Evolutionary conservation across 192 early-diverging fungal species (phyloP).

Genomic region (Tieghemiomyces parasiticus): DNA sequence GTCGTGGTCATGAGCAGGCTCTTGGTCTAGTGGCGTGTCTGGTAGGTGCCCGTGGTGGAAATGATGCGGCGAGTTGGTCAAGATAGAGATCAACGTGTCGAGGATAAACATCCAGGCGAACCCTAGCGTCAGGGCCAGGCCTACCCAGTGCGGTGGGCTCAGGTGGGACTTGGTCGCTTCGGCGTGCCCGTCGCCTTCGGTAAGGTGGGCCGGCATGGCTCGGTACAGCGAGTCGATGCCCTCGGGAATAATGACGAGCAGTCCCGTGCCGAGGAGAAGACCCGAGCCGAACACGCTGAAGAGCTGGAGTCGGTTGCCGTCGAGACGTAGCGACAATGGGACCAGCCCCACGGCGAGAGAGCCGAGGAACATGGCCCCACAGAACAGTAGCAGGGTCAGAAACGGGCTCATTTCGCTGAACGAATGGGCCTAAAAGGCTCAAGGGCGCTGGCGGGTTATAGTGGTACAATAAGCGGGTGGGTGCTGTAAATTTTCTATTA

Average conservation of each 20-base stretch:
- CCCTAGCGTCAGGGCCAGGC: slow-evolving; percentile 52
- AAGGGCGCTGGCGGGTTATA: too few species aligned
- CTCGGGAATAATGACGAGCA: slow-evolving; percentile 91
- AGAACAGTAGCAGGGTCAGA: neutral
- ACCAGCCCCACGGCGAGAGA: neutral
- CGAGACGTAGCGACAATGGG: neutral
- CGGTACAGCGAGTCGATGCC: slow-evolving; percentile 78
- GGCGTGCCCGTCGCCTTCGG: slow-evolving; percentile 11
- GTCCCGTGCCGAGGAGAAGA: slow-evolving; percentile 77
- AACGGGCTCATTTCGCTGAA: neutral
- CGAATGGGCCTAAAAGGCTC: neutral
- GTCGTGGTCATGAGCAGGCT: neutral
- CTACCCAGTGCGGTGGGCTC: slow-evolving; percentile 45
- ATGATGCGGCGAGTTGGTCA: slow-evolving; percentile 14
- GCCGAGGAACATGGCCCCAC: slow-evolving; percentile 10
- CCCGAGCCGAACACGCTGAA: slow-evolving; percentile 61
- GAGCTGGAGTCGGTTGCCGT: neutral
- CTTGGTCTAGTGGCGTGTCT: neutral
- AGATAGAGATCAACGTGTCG: slow-evolving; percentile 21
- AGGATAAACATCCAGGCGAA: slow-evolving; percentile 74
- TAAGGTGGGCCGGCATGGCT: slow-evolving; percentile 13
- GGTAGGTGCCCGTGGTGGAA: slow-evolving; percentile 27
- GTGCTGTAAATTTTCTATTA: too few species aligned
- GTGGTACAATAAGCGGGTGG: too few species aligned
- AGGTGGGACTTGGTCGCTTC: neutral